These are phyloP conservation scores for Rhamnella rubrinervis DNA, from an alignment of 331 rosid genomes.

Conservation along the genomic window DNA sequence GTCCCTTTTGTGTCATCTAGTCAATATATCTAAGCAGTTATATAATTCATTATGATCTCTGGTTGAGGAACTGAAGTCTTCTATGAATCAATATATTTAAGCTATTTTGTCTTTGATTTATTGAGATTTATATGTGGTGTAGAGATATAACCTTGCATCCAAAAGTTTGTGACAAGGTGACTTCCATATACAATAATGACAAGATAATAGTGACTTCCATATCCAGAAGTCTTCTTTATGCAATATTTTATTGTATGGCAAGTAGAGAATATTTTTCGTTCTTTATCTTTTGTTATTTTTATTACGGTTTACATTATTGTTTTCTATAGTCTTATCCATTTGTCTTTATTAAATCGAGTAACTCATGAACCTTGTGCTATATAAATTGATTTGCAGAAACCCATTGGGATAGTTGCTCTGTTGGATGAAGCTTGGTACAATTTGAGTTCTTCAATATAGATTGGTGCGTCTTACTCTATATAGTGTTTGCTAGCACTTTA, in stretches of 20 bases:
- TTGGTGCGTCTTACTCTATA: constrained; percentile 42
- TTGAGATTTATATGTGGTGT: no score
- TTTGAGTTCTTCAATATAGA: constrained; percentile 47
- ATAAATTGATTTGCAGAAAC: constrained; percentile 74
- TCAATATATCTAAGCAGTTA: no score
- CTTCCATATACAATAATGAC: no score
- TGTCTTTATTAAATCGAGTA: constrained; percentile 1
- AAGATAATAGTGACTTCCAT: no score
- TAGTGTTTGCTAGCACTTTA: constrained; percentile 22
- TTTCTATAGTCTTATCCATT: background rate
- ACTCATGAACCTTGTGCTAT: constrained; percentile 28
- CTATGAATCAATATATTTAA: no score
- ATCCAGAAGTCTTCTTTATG: no score
- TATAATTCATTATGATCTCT: no score
- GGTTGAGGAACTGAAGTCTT: no score
- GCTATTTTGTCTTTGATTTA: no score
- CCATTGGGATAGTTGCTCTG: constrained; percentile 82
- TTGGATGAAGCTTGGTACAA: constrained; percentile 97
- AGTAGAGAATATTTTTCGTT: background rate
- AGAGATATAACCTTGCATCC: no score
- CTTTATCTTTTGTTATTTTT: background rate
- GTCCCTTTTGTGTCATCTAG: background rate
- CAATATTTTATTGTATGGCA: no score
- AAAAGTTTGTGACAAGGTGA: no score
- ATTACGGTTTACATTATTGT: background rate